phyloP scores from a whole-genome alignment of 768 basidiomycete genomes.

The Pleurotus eryngii region DNA sequence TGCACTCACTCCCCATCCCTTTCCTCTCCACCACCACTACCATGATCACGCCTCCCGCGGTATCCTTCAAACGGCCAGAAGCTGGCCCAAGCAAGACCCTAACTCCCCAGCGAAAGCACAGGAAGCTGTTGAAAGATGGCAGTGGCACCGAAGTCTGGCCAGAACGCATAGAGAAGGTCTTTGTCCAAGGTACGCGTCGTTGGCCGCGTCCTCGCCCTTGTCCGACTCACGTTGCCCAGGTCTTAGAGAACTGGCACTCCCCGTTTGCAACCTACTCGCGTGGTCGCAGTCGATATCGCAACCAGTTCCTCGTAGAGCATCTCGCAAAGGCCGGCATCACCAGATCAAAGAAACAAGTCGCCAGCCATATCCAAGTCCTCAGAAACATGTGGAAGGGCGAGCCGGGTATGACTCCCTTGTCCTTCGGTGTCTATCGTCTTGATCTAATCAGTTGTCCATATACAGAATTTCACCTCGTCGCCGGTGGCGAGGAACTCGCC shows the following conservation, averaged over 20 bases:
- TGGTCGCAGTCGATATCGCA: conserved; percentile 77
- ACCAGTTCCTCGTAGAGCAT: conserved; percentile 83
- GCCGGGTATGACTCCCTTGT: conserved; percentile 44
- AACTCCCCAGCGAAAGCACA: conserved; percentile 78
- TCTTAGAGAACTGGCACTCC: conserved; percentile 69
- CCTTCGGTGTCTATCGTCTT: conserved; percentile 11
- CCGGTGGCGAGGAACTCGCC: conserved; percentile 71
- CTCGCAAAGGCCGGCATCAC: conserved; percentile 66
- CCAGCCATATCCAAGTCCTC: conserved; percentile 83
- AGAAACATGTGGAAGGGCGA: conserved; percentile 89
- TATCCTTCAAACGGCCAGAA: conserved; percentile 30
- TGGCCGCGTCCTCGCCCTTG: conserved; percentile 3
- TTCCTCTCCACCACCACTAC: conserved; percentile 17
- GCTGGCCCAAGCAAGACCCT: conserved; percentile 33
- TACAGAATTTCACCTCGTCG: conserved; percentile 73
- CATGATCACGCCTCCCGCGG: conserved; percentile 22
- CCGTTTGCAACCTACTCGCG: conserved; percentile 76
- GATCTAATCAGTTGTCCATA: conserved; percentile 12
- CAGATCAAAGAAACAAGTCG: conserved; percentile 84
- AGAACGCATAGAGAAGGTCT: conserved; percentile 70
- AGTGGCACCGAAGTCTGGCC: conserved; percentile 82
- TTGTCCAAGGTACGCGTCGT: conserved; percentile 58
- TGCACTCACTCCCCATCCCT: conserved; percentile 17
- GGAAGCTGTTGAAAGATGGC: conserved; percentile 80
- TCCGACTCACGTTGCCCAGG: conserved; percentile 35